Base-by-base conservation (phyloP, 208 protist genomes). In the Histomonas meleagridis region DNA sequence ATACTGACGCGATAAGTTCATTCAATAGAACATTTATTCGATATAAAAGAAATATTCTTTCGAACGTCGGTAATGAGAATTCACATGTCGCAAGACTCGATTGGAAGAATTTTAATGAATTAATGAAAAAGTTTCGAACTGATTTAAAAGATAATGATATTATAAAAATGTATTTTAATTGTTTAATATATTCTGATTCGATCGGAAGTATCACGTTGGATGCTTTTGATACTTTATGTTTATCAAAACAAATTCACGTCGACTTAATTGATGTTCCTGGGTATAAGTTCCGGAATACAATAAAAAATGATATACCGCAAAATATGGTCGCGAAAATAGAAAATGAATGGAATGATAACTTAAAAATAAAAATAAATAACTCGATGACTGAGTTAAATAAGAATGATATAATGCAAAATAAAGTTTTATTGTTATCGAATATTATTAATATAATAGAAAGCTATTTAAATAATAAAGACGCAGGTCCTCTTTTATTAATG, bases 141-240 rank as follows among this genome's bases (percentile, higher is more conserved):
- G 76, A 86, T 38, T 35, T 86, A 57, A 86, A 40, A 38, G 16
- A 55, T 0, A 0, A 18, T 12, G 76, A 86, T 38, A 12, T 86
- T 49, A 46, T 57, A 86, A 14, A 55, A 32, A 55, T 86, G 26
- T 86, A 55, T n/a, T 51, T 86, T 12, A 46, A 86, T n/a, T 43
- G 76, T 51, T 57, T 46, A 5, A 32, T 57, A 51, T 86, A 55
- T 48, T 86, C 76, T 5, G 76, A 86, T 55, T 86, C 76, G 18
- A 86, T 86, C 55, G 76, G 46, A 21, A 38, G 23, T 35, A n/a
- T 86, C 16, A 86, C 76, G 12, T 86, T 46, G 32, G 76, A 86
- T 55, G 76, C 76, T 38, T 86, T 86, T 49, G 76, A 86, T 55
- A 86, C 76, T 38, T 46, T 86, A 21, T 86, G 76, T n/a, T 40